Conservation (phyloP, 108 stramenopile genomes). For the Aureococcus anophagefferens region DNA sequence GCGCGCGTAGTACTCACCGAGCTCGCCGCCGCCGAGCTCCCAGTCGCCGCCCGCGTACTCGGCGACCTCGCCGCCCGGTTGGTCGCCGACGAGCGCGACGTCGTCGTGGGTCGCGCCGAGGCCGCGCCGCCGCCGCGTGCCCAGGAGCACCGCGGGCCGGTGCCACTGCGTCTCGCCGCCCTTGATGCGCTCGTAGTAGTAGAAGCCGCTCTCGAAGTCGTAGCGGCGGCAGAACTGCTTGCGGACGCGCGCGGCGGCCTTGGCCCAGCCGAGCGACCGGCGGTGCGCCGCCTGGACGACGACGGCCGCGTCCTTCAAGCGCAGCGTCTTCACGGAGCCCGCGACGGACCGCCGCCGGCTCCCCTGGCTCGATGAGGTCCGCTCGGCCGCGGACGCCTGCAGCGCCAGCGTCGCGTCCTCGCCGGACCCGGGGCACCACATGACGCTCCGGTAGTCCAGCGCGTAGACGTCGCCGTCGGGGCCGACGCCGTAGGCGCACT, state of each 20-base stretch:
- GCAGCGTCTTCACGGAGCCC: too few species aligned
- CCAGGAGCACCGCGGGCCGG: background rate
- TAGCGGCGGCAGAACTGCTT: background rate
- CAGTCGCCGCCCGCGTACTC: too few species aligned
- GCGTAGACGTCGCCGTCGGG: background rate
- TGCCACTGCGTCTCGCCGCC: background rate
- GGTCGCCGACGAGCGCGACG: background rate
- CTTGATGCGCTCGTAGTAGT: background rate
- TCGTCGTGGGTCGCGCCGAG: background rate
- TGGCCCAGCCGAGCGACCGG: background rate
- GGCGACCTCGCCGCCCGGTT: background rate
- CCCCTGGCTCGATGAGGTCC: too few species aligned
- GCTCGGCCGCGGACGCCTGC: background rate
- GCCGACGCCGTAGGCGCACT: background rate
- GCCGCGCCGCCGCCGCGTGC: background rate
- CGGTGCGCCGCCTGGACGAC: background rate
- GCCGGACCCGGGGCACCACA: background rate
- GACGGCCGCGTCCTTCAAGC: background rate
- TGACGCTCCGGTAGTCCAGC: background rate
- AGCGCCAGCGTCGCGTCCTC: too few species aligned
- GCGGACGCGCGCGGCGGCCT: background rate
- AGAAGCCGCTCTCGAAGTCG: background rate
- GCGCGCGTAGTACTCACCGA: too few species aligned
- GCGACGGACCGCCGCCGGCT: too few species aligned
- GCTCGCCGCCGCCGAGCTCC: too few species aligned